Percentiles rank a stretch among this genome's conserved stretches.
phyloP scores from a whole-genome alignment of 2,329 filamentous ascomycete species.

The Orbilia brochopaga region DNA sequence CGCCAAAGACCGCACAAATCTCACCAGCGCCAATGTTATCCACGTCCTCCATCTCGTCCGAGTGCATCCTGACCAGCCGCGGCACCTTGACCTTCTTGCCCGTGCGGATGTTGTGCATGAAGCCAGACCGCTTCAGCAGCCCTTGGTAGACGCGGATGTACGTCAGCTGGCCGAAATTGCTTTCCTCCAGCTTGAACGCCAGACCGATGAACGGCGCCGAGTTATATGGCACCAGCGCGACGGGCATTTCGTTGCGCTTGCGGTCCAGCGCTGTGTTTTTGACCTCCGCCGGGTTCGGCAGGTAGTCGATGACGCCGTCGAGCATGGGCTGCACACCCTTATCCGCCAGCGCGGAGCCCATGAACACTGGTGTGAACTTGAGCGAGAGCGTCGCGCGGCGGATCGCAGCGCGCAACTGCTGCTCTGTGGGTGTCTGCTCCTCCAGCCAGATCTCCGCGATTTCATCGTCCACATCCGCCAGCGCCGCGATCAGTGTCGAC shows the following conservation, averaged over 20 bases:
- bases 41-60: conserved; percentile 98
- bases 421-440: conserved; percentile 76
- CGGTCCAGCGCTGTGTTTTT: conserved; percentile 88
- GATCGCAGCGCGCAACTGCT: conserved; percentile 90
- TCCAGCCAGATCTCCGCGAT: conserved; percentile 95
- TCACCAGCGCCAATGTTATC: conserved; percentile 90
- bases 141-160: conserved; percentile 99
- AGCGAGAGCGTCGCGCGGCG: conserved; percentile 84
- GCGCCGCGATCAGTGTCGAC: conserved; percentile 84
- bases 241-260: conserved; percentile 75
- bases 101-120: conserved; percentile 90
- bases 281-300: conserved; percentile 89
- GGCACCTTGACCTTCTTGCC: conserved; percentile 97
- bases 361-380: conserved; percentile 93
- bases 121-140: conserved; percentile 81
- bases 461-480: conserved; percentile 96
- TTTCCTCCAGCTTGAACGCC: conserved; percentile 98
- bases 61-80: conserved; percentile 98
- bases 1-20: conserved; percentile 97
- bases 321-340: conserved; percentile 96
- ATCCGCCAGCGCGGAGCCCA: conserved; percentile 93
- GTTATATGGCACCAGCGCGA: conserved; percentile 91
- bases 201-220: conserved; percentile 91
- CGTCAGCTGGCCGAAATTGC: conserved; percentile 96
- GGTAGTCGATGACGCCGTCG: conserved; percentile 92